Conservation (phyloP, 805 yeast species). For the Yarrowia keelungensis region DNA sequence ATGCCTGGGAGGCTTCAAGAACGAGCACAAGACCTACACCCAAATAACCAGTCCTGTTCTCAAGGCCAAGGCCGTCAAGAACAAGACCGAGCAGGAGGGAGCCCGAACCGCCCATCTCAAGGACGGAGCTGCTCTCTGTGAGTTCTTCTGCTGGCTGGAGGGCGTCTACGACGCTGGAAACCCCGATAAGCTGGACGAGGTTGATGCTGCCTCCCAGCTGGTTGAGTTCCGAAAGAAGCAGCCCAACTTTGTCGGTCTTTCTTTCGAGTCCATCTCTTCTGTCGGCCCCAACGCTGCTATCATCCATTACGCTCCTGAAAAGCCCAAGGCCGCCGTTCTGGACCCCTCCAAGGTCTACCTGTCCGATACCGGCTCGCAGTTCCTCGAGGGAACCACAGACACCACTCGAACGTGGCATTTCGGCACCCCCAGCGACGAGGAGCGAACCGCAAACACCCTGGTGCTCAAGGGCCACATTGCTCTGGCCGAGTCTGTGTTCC, state of each 20-base stretch:
- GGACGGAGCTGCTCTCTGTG: constrained; percentile 79
- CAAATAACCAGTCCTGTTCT: constrained; percentile 66
- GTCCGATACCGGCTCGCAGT: constrained; percentile 92
- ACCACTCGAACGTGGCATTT: constrained; percentile 88
- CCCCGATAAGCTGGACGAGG: constrained; percentile 58
- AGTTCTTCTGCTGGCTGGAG: constrained; percentile 86
- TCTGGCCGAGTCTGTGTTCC: constrained; percentile 79
- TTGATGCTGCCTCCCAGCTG: constrained; percentile 62
- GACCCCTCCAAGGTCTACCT: constrained; percentile 73
- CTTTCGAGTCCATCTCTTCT: constrained; percentile 77
- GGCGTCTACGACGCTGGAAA: constrained; percentile 55
- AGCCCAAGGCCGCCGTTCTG: constrained; percentile 62
- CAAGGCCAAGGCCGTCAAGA: constrained; percentile 77
- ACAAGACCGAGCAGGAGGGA: constrained; percentile 71
- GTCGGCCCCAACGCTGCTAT: constrained; percentile 80
- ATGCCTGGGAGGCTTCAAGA: constrained; percentile 54
- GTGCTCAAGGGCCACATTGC: constrained; percentile 93
- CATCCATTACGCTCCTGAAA: constrained; percentile 74
- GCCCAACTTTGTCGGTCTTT: constrained; percentile 60
- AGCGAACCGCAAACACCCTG: constrained; percentile 72
- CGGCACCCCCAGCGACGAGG: constrained; percentile 61
- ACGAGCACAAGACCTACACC: constrained; percentile 45
- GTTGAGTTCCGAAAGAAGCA: constrained; percentile 53
- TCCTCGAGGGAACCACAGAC: constrained; percentile 93
- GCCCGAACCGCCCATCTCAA: constrained; percentile 77